Evolutionary conservation across 805 yeast species (phyloP).

Genomic region (Teunomyces gatunensis): DNA sequence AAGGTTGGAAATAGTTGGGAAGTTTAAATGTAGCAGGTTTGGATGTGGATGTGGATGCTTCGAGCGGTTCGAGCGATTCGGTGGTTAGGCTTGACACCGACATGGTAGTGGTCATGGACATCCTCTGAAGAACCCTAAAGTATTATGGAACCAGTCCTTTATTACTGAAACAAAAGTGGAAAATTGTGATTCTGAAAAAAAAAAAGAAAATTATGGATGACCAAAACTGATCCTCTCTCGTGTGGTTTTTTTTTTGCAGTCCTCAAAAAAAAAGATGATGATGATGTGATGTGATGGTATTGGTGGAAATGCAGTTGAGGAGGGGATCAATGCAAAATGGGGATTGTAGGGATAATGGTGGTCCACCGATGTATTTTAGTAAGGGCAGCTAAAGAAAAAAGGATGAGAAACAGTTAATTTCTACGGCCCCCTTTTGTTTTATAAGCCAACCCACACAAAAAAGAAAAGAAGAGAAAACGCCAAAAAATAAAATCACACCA

Average conservation of each 20-base stretch:
- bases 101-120: background rate
- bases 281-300: background rate
- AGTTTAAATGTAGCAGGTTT: conserved; percentile 11
- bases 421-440: conserved; percentile 4
- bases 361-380: background rate
- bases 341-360: no score
- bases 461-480: conserved; percentile 2
- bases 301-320: background rate
- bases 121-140: background rate
- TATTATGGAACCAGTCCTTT: background rate
- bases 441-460: conserved; percentile 2
- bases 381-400: background rate
- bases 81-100: conserved; percentile 1
- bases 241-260: background rate
- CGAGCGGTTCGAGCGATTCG: conserved; percentile 12
- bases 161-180: background rate
- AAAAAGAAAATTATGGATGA: background rate
- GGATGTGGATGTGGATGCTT: conserved; percentile 1
- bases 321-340: background rate
- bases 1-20: conserved; percentile 6
- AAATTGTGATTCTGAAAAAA: background rate
- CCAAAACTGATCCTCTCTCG: background rate
- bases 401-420: background rate
- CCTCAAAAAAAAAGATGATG: no score
- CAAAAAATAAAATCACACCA: background rate